Conservation (phyloP, 805 yeast species). For the Candida nonsorbophila region DNA sequence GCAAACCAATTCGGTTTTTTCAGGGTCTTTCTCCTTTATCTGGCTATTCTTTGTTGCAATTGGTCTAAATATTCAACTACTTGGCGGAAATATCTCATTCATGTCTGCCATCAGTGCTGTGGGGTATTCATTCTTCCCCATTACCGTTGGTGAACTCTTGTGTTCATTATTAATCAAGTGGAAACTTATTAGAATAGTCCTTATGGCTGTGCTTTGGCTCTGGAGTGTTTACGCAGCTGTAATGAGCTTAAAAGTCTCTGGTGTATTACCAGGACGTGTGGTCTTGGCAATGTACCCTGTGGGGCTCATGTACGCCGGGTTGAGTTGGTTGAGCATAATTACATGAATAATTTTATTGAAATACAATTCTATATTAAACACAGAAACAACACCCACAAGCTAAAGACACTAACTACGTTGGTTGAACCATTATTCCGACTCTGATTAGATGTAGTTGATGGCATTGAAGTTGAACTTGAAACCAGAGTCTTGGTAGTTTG, state of each 20-base stretch:
- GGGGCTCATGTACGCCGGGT: constrained; percentile 53
- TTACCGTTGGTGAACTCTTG: constrained; percentile 47
- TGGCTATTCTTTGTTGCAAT: constrained; percentile 60
- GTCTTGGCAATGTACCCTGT: constrained; percentile 64
- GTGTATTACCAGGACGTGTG: constrained; percentile 58
- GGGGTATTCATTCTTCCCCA: constrained; percentile 67
- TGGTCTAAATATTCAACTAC: constrained; percentile 60
- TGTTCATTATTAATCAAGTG: constrained; percentile 42
- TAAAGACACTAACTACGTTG: too few species aligned
- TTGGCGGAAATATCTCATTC: constrained; percentile 59
- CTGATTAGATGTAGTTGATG: too few species aligned
- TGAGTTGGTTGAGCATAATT: constrained; percentile 65
- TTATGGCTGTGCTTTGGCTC: constrained; percentile 41
- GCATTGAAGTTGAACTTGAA: too few species aligned
- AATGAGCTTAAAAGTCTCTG: constrained; percentile 57
- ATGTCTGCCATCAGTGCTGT: constrained; percentile 65
- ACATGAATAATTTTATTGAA: constrained; percentile 24
- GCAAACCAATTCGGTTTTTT: constrained; percentile 50
- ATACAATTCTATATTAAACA: constrained; percentile 1
- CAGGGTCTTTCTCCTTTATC: constrained; percentile 57
- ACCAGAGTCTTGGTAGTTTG: too few species aligned
- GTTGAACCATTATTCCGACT: too few species aligned
- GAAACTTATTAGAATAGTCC: constrained; percentile 44
- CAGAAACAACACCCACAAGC: not conserved
- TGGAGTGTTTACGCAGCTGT: constrained; percentile 67